These are phyloP conservation scores for Elsinoe fawcettii DNA, from an alignment of 2,329 filamentous ascomycete genomes.

Conservation along the genomic window DNA sequence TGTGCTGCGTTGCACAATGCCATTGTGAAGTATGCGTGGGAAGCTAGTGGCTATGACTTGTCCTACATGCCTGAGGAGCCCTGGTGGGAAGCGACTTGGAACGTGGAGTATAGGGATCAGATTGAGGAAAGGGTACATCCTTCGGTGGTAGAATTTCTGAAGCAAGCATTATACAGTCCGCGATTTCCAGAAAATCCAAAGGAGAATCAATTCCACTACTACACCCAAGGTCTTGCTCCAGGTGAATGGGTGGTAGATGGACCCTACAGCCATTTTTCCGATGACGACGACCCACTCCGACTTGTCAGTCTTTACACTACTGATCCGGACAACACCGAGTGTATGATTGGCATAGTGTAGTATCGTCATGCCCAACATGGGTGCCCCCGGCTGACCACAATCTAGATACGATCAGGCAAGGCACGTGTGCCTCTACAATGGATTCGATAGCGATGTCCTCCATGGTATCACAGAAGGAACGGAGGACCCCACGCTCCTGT, in stretches of 20 bases:
- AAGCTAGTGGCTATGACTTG: not conserved
- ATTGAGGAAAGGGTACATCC: not conserved
- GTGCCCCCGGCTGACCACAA: not conserved
- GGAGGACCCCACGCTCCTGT: slow-evolving; percentile 1
- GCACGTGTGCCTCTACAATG: slow-evolving; percentile 1
- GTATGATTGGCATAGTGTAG: not conserved
- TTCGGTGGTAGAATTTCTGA: not conserved
- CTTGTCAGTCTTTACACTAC: not conserved
- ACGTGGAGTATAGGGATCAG: not conserved
- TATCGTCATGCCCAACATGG: not conserved
- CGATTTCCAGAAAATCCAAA: not conserved
- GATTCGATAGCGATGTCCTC: not conserved
- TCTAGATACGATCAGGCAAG: not conserved
- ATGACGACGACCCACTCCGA: not conserved
- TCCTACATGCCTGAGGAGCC: not conserved
- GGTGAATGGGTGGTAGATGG: not conserved
- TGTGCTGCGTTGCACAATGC: not conserved
- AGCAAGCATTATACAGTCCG: not conserved
- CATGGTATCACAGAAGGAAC: not conserved
- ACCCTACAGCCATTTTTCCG: not conserved
- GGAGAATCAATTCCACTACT: not conserved
- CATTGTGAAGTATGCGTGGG: not conserved
- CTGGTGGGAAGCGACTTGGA: not conserved
- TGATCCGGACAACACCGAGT: not conserved
- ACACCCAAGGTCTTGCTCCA: not conserved